These are phyloP conservation scores for Saccharomyces eubayanus DNA, from an alignment of 805 yeast genomes.

Conservation along the genomic window DNA sequence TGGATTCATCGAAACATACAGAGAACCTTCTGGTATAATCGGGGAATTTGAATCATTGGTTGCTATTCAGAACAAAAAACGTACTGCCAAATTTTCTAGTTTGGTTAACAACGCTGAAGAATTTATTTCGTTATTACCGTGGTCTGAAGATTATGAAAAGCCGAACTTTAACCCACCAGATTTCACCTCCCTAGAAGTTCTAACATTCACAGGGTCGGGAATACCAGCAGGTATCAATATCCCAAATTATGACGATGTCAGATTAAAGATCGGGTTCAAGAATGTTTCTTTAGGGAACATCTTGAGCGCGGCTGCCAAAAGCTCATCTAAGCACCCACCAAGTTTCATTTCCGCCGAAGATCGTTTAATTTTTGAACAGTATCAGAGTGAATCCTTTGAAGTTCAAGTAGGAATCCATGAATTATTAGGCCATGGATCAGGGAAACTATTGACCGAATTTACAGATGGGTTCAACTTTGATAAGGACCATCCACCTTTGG, in stretches of 20 bases:
- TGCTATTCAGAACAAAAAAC: conserved; percentile 80
- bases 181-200: conserved; percentile 81
- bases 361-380: conserved; percentile 53
- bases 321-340: conserved; percentile 44
- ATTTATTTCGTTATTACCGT: conserved; percentile 63
- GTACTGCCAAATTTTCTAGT: conserved; percentile 69
- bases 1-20: conserved; percentile 87
- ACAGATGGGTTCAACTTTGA: conserved; percentile 71
- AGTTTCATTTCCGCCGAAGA: conserved; percentile 53
- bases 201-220: conserved; percentile 84
- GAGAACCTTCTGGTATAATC: conserved; percentile 85
- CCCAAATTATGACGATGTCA: conserved; percentile 85
- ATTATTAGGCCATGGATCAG: conserved; percentile 85
- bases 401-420: conserved; percentile 93
- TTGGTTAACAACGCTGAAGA: conserved; percentile 60
- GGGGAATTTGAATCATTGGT: conserved; percentile 94
- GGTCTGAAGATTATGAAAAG: conserved; percentile 71
- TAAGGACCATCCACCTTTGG: conserved; percentile 49
- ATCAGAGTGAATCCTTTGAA: conserved; percentile 77
- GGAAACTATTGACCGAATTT: conserved; percentile 60
- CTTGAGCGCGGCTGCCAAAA: conserved; percentile 59
- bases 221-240: conserved; percentile 90
- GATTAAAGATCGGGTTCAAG: conserved; percentile 77
- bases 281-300: conserved; percentile 87
- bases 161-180: conserved; percentile 87